Percentiles rank a stretch among this genome's conserved stretches.
phyloP scores from a whole-genome alignment of 176 grass and related monocot genomes.

The Lolium multiflorum region DNA sequence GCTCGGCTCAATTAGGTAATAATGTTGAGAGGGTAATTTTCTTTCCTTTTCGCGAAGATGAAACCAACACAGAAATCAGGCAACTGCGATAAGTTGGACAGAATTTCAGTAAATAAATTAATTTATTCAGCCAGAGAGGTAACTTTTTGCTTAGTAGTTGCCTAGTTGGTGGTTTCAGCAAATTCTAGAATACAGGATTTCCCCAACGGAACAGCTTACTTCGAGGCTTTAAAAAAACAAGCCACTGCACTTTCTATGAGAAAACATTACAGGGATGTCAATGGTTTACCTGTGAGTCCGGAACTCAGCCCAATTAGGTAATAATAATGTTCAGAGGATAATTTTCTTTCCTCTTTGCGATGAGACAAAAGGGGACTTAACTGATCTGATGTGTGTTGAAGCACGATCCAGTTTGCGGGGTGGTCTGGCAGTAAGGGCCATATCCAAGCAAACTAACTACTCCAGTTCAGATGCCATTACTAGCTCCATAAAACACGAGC shows the following conservation, averaged over 20 bases:
- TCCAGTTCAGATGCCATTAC: neutral
- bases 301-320: neutral
- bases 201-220: neutral
- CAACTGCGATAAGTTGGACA: neutral
- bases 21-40: too few relatives aligned
- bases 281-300: neutral
- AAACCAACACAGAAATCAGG: constrained; percentile 21
- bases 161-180: neutral
- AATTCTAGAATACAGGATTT: neutral
- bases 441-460: neutral
- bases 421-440: neutral
- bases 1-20: too few relatives aligned
- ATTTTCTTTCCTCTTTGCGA: neutral
- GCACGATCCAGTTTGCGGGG: neutral
- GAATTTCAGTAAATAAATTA: neutral
- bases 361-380: neutral
- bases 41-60: neutral
- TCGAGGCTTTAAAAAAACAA: neutral
- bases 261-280: neutral
- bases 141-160: neutral
- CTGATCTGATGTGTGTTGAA: neutral
- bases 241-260: neutral
- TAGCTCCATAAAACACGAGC: neutral
- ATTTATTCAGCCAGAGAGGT: neutral
- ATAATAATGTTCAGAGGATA: neutral